Percentiles rank a stretch among this genome's conserved stretches.
phyloP scores from a whole-genome alignment of 164 flowering plant species.

The Magnolia officinalis region DNA sequence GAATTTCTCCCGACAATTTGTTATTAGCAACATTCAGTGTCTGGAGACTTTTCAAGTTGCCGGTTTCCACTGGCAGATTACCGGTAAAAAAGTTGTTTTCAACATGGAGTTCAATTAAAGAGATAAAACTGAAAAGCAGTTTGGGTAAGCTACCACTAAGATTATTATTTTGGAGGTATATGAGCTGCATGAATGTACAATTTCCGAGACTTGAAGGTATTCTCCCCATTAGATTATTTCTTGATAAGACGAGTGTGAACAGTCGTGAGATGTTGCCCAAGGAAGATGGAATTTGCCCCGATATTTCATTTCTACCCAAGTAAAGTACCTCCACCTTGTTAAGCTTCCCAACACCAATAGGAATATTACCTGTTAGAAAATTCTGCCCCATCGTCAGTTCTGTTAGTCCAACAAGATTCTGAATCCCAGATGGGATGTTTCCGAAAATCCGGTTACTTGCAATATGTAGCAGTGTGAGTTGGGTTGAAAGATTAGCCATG shows the following conservation, averaged over 20 bases:
- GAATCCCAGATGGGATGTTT: neutral
- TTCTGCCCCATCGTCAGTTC: neutral
- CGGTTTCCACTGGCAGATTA: constrained; percentile 23
- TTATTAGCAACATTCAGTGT: constrained; percentile 19
- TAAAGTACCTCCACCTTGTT: neutral
- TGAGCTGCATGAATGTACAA: neutral
- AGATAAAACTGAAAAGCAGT: neutral
- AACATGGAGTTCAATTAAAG: neutral
- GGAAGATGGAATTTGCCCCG: constrained; percentile 6
- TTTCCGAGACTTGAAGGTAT: neutral
- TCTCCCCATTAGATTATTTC: neutral
- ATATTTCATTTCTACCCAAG: neutral
- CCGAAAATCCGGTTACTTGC: neutral
- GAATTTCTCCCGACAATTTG: constrained; percentile 28
- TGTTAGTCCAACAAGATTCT: neutral
- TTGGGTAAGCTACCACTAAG: neutral
- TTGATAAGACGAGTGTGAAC: neutral
- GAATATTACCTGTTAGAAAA: neutral
- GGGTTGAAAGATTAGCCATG: neutral
- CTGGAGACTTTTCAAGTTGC: constrained; percentile 9
- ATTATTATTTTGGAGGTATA: neutral
- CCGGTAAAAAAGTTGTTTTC: constrained; percentile 20
- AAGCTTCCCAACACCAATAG: constrained; percentile 3
- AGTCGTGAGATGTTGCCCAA: neutral
- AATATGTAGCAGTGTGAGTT: neutral